A percentile compares a stretch with the other conserved stretches of the same genome.
These are phyloP conservation scores for Inonotus hispidus DNA, from an alignment of 1,284 basidiomycete species.

Conservation along the genomic window DNA sequence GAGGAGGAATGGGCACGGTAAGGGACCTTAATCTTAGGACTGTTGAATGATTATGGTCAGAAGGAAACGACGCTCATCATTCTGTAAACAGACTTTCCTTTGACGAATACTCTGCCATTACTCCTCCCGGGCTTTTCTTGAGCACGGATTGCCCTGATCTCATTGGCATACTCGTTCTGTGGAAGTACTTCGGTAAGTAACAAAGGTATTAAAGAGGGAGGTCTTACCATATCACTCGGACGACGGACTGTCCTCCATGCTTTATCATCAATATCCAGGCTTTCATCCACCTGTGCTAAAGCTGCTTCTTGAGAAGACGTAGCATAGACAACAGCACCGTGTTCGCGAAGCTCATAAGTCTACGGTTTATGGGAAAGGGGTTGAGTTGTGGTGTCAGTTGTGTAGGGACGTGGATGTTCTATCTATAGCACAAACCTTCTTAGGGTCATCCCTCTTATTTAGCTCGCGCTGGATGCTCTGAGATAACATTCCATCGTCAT, in stretches of 20 bases:
- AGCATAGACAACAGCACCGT: constrained; percentile 72
- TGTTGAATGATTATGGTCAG: constrained; percentile 29
- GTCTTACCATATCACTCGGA: constrained; percentile 86
- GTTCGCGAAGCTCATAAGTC: constrained; percentile 62
- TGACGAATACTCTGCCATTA: constrained; percentile 91
- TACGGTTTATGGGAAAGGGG: constrained; percentile 26
- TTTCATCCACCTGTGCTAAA: constrained; percentile 59
- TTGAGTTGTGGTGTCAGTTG: too few species aligned
- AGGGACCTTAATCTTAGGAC: constrained; percentile 77
- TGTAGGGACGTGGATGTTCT: constrained; percentile 1
- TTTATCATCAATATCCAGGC: constrained; percentile 78
- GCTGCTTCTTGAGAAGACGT: constrained; percentile 60
- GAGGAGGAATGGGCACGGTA: constrained; percentile 66
- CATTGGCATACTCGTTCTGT: constrained; percentile 88
- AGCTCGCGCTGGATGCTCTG: constrained; percentile 68
- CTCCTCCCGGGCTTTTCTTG: constrained; percentile 75
- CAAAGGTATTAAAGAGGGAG: not conserved
- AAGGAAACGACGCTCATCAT: not conserved
- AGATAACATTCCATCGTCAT: constrained; percentile 48
- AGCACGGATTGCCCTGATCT: constrained; percentile 76
- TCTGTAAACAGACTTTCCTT: constrained; percentile 45
- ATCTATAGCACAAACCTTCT: constrained; percentile 38
- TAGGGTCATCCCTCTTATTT: constrained; percentile 47
- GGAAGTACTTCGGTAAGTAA: not conserved
- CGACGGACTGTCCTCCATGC: constrained; percentile 87